Conservation (phyloP, 2,329 filamentous ascomycete genomes). For the Aspergillus pseudoglaucus region DNA sequence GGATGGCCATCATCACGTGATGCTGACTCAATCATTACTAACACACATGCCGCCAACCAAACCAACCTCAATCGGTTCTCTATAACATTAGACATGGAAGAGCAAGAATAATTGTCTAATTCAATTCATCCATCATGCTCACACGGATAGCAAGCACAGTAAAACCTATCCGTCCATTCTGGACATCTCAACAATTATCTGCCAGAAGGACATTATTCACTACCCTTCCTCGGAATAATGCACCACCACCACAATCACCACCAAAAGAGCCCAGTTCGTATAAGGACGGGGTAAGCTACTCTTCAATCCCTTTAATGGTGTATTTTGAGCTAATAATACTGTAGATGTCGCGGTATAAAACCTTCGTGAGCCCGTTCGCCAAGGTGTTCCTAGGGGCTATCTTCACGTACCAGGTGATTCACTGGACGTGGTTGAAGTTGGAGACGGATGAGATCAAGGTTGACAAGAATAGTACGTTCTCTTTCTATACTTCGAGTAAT, state of each 20-base stretch:
- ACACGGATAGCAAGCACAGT: too few relatives aligned
- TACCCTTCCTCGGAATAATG: constrained; percentile 3
- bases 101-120: too few relatives aligned
- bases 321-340: too few relatives aligned
- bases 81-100: too few relatives aligned
- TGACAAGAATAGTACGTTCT: constrained; percentile 34
- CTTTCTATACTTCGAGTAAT: background rate
- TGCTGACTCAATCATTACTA: too few relatives aligned
- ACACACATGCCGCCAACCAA: too few relatives aligned
- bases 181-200: background rate
- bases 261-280: constrained; percentile 24
- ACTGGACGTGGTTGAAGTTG: constrained; percentile 43
- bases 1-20: too few relatives aligned
- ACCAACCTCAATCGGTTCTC: too few relatives aligned
- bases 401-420: constrained; percentile 44
- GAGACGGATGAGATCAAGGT: constrained; percentile 41
- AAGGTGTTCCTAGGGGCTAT: constrained; percentile 45
- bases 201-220: constrained; percentile 11
- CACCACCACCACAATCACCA: constrained; percentile 12
- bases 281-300: background rate
- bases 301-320: too few relatives aligned
- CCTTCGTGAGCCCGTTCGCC: constrained; percentile 38
- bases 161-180: too few relatives aligned
- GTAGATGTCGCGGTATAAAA: constrained; percentile 28
- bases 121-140: too few relatives aligned